phyloP scores from a whole-genome alignment of 331 rosid species.

The Acacia pycnantha region DNA sequence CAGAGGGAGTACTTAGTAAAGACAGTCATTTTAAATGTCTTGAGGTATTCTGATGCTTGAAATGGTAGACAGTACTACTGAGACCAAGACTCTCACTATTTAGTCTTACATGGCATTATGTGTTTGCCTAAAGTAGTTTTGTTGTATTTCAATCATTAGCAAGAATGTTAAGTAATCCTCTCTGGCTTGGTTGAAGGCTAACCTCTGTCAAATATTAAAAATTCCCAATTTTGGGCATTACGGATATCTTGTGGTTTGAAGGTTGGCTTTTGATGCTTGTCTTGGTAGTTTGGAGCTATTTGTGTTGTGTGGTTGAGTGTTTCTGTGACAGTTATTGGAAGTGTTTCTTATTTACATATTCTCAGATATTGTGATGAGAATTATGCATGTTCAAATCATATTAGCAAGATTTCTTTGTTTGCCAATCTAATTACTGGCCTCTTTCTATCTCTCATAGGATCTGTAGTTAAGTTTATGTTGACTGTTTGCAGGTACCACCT shows the following conservation, averaged over 20 bases:
- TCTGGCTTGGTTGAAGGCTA: neutral
- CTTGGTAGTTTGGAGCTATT: no score
- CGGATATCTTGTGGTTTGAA: neutral
- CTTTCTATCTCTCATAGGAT: neutral
- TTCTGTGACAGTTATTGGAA: neutral
- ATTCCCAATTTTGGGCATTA: neutral
- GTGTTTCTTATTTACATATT: neutral
- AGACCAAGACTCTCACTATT: neutral
- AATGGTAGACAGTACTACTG: no score
- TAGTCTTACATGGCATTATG: neutral
- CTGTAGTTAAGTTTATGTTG: neutral
- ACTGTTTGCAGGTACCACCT: slow-evolving; percentile 39
- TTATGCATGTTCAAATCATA: neutral
- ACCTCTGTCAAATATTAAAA: neutral
- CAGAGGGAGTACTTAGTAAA: no score
- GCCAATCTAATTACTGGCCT: neutral
- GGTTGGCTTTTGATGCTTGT: neutral
- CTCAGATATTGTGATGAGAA: neutral
- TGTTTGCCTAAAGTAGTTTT: neutral
- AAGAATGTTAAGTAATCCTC: neutral
- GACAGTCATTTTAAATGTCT: no score
- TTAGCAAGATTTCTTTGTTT: neutral
- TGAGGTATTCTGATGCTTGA: no score
- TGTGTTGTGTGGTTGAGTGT: neutral
- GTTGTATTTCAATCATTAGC: neutral